Evolutionary conservation across 257 asterid species (phyloP).

Genomic region (Primulina tabacum): DNA sequence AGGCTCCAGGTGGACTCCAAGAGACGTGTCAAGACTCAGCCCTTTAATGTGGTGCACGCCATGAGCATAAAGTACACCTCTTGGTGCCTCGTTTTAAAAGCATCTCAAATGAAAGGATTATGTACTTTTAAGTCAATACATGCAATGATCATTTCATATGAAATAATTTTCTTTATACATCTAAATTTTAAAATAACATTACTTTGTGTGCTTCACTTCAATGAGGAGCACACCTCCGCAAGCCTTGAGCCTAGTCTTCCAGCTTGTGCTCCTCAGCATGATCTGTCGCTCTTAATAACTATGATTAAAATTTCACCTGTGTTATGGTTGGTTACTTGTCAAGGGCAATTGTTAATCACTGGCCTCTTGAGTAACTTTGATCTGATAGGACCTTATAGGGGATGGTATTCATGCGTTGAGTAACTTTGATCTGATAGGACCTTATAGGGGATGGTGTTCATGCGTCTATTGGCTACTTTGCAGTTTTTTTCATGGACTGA

Average conservation of each 20-base stretch:
- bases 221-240: no score
- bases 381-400: not conserved
- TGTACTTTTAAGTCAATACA: not conserved
- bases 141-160: not conserved
- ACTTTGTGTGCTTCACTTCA: no score
- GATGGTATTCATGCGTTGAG: conserved; percentile 1
- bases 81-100: no score
- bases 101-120: not conserved
- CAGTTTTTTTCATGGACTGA: conserved; percentile 23
- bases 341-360: not conserved
- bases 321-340: not conserved
- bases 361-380: not conserved
- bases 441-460: not conserved
- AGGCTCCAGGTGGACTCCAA: no score
- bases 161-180: no score
- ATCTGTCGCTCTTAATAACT: no score
- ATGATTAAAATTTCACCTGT: not conserved
- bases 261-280: no score
- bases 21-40: no score
- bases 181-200: no score
- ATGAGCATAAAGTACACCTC: no score
- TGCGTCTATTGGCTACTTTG: conserved; percentile 12
- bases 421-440: not conserved
- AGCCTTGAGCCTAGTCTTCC: no score
- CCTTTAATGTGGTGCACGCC: no score